Evolutionary conservation across 1,284 basidiomycete genomes (phyloP), one percentile per base, ranked within the genome.

Genomic region (Stygiomarasmius scandens): DNA sequence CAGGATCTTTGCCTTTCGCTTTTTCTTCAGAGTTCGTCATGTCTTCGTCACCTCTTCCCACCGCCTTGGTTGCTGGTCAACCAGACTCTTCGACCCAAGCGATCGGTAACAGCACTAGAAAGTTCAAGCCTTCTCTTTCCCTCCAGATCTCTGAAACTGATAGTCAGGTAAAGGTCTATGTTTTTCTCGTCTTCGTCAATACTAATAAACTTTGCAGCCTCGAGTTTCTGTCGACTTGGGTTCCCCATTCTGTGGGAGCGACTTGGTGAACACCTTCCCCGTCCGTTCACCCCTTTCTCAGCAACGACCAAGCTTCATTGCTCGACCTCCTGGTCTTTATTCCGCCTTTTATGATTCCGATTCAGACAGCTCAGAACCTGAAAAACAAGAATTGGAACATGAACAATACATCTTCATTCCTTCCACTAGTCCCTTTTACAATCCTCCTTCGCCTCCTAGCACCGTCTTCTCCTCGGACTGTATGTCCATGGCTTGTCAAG

Each of bases 361-460:
- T 16, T 52, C 50, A 25, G 27, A 51, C 8, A 23, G n/a, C 22
- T 49, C 52, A 6, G 49, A 55, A 38, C 24, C 49, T 4, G 36
- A 52, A 11, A 12, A 51, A 9, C 36, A 51, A 19, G 54, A 46
- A 27, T 23, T 43, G 23, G 58, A 54, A 25, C 27, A 46, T 24
- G 46, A 45, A 14, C 58, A 60, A 32, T 56, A 51, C 47, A 56
- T 60, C 12, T 45, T n/a, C 14, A 56, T 60, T 14, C 48, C 47
- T 32, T 50, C 48, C 9, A 38, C 51, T 23, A 52, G 50, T 27
- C 50, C 50, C 14, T 60, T 60, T 19, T 56, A 56, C 48, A 44
- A 38, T 25, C 58, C 47, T 46, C 58, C 55, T 54, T 25, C 43
- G 2, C 24, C 29, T 14, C 23, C 22, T 8, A 29, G 8, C 23